A percentile compares a stretch with the other conserved stretches of the same genome.
Evolutionary conservation across 192 early-diverging fungal genomes (phyloP).

Genomic region (Coemansia sp.): DNA sequence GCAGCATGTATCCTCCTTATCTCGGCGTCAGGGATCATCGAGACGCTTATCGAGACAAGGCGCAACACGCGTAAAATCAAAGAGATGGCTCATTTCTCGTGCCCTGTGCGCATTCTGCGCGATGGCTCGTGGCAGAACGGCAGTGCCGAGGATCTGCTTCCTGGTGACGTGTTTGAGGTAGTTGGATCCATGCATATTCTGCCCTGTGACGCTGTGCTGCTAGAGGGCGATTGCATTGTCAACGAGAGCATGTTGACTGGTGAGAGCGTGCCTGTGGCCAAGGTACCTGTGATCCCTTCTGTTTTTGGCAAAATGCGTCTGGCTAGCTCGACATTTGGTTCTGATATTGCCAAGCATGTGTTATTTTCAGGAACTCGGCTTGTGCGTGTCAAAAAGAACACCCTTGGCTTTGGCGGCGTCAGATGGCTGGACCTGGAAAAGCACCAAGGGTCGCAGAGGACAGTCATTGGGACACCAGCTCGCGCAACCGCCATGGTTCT

Average conservation of each 20-base stretch:
- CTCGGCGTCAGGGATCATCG: constrained; percentile 72
- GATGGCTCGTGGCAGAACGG: constrained; percentile 53
- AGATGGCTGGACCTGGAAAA: constrained; percentile 50
- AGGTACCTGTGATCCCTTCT: constrained; percentile 75
- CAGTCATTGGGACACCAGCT: constrained; percentile 47
- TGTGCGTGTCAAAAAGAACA: constrained; percentile 69
- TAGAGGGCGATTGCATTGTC: constrained; percentile 94
- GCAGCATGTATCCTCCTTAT: constrained; percentile 90
- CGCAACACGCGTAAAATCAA: constrained; percentile 66
- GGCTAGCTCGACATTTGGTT: constrained; percentile 52
- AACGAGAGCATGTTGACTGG: constrained; percentile 99
- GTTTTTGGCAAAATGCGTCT: constrained; percentile 61
- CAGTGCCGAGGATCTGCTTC: constrained; percentile 81
- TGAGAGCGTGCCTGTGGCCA: constrained; percentile 93
- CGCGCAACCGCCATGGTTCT: constrained; percentile 84
- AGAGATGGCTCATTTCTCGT: constrained; percentile 87
- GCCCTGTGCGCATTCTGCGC: constrained; percentile 76
- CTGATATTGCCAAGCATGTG: constrained; percentile 80
- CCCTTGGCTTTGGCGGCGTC: constrained; percentile 38
- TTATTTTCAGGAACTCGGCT: constrained; percentile 92
- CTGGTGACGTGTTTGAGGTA: constrained; percentile 92
- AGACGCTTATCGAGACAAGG: constrained; percentile 79
- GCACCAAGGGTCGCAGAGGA: constrained; percentile 8
- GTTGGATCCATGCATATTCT: constrained; percentile 62
- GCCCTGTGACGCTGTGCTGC: constrained; percentile 91